phyloP scores from a whole-genome alignment of 2,329 filamentous ascomycete species.

The Beauveria rudraprayagi region DNA sequence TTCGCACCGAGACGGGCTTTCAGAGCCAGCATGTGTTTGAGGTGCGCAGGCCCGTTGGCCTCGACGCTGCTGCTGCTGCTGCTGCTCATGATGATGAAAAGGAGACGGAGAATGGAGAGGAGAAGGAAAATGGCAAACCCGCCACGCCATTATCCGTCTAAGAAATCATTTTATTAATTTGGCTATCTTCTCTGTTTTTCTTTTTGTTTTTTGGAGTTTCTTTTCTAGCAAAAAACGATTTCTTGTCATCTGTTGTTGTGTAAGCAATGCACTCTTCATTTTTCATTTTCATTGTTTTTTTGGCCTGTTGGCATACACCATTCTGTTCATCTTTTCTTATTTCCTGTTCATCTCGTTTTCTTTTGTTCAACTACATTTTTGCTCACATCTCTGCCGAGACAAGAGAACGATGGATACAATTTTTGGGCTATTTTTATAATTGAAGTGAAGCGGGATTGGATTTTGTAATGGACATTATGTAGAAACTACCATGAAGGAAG shows the following conservation, averaged over 20 bases:
- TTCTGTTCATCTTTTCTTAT: not conserved
- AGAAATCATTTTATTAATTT: too few species aligned
- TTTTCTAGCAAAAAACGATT: not conserved
- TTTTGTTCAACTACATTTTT: not conserved
- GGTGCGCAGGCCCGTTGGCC: constrained; percentile 11
- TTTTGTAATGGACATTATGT: not conserved
- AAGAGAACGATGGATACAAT: too few species aligned
- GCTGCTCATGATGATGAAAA: not conserved
- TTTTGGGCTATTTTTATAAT: too few species aligned
- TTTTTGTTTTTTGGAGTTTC: too few species aligned
- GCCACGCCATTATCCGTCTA: not conserved
- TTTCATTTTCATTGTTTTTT: not conserved
- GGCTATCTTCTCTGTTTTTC: not conserved
- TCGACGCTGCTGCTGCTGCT: not conserved
- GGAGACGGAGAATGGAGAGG: not conserved
- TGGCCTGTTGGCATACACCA: not conserved
- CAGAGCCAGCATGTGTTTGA: constrained; percentile 32
- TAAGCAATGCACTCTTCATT: not conserved
- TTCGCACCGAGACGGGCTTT: constrained; percentile 32
- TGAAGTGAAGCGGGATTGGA: not conserved
- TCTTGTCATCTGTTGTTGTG: not conserved
- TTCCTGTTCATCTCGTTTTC: not conserved
- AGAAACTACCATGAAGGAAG: too few species aligned
- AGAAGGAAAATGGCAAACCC: not conserved
- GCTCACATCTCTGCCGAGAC: too few species aligned